A percentile compares a stretch with the other conserved stretches of the same genome.
phyloP scores from a whole-genome alignment of 192 early-diverging fungal species.

The Coemansia sp. region DNA sequence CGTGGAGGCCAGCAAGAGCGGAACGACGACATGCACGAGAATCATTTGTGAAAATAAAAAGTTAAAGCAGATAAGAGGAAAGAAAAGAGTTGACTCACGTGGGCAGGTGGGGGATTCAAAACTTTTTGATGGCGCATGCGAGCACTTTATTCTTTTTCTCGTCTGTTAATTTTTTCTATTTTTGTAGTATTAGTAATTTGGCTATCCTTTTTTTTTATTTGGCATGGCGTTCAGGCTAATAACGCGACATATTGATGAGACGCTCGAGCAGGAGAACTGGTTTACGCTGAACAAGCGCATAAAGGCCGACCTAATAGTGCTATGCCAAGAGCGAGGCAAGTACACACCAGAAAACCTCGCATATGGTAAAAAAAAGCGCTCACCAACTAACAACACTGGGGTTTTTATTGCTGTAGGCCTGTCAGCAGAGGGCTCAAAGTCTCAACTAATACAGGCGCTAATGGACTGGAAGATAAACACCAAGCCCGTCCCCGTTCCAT shows the following conservation, averaged over 20 bases:
- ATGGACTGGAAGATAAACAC: conserved; percentile 68
- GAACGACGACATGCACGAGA: conserved; percentile 34
- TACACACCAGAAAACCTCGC: background rate
- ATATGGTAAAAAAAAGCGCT: background rate
- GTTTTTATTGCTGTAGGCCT: conserved; percentile 48
- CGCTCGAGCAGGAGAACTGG: conserved; percentile 58
- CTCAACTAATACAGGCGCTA: conserved; percentile 57
- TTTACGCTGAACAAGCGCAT: conserved; percentile 61
- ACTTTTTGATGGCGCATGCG: background rate
- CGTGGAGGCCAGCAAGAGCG: conserved; percentile 31
- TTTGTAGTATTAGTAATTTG: conserved; percentile 6
- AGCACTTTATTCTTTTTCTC: background rate
- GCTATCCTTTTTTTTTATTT: background rate
- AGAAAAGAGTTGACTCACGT: background rate
- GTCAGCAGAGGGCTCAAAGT: conserved; percentile 63
- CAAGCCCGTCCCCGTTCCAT: conserved; percentile 65
- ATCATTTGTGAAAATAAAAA: conserved; percentile 19
- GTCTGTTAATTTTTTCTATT: background rate
- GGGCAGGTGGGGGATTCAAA: background rate
- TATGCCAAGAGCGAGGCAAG: conserved; percentile 72
- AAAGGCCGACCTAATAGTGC: conserved; percentile 68
- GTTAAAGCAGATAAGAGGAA: background rate
- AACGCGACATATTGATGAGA: conserved; percentile 58
- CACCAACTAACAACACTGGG: background rate
- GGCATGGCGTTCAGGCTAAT: conserved; percentile 56